Conservation (phyloP, 352 stramenopile genomes). For the Phytopythium montanum region DNA sequence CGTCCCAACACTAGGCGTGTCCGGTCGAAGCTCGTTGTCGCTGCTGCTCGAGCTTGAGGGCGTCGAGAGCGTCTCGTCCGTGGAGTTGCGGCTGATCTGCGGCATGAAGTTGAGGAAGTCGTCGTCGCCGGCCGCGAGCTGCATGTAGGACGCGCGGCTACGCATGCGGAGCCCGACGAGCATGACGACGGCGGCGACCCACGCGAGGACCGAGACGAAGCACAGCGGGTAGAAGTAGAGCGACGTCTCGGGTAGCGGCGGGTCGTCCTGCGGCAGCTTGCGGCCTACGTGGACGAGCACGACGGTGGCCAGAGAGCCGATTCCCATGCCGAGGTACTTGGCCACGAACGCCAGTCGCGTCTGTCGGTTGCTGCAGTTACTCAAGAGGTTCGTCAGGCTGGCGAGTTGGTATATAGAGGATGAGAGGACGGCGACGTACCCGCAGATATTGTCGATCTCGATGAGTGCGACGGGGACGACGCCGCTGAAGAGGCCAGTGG, state of each 20-base stretch:
- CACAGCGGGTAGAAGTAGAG: constrained; percentile 79
- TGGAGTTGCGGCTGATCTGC: constrained; percentile 20
- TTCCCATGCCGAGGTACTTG: constrained; percentile 62
- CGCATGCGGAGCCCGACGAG: constrained; percentile 59
- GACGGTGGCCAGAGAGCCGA: constrained; percentile 51
- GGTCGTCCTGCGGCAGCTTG: constrained; percentile 44
- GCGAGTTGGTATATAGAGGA: not conserved
- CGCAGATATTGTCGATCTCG: constrained; percentile 83
- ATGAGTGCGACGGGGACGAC: constrained; percentile 71
- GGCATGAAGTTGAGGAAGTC: constrained; percentile 44
- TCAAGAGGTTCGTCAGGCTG: not conserved
- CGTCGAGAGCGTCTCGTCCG: constrained; percentile 19
- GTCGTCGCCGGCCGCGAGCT: constrained; percentile 55
- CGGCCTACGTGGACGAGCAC: constrained; percentile 40
- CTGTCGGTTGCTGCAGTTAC: constrained; percentile 40
- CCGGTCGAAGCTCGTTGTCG: constrained; percentile 11
- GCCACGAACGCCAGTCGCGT: constrained; percentile 53
- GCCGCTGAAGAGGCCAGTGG: constrained; percentile 70
- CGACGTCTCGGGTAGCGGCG: constrained; percentile 32
- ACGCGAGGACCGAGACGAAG: constrained; percentile 70
- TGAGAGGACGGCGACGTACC: constrained; percentile 16
- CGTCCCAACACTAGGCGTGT: not conserved
- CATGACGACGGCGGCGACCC: constrained; percentile 63
- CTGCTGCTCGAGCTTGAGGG: constrained; percentile 26
- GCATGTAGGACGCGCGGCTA: constrained; percentile 60